Base-by-base conservation (phyloP, 805 yeast genomes). In the Hanseniaspora meyeri region DNA sequence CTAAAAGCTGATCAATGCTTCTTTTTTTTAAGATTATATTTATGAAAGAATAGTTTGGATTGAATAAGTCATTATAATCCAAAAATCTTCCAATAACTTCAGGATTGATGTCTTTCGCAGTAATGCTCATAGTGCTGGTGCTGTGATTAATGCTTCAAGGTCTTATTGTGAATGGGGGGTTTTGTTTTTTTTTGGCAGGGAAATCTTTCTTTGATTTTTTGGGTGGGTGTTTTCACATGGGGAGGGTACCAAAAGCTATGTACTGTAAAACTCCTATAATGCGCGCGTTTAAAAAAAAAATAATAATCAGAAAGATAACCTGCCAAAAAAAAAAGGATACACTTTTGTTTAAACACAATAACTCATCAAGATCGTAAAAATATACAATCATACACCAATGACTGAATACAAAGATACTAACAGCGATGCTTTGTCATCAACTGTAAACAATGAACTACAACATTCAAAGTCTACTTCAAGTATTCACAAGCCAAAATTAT, bases 401-500 rank as follows among this genome's bases (percentile, higher is more conserved):
- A 11, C 19, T 6, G 38, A 32, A n/a, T n/a, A 17, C 29, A 37
- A n/a, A 19, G 51, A 48, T 12, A n/a, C 20, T 48, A 24, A 24
- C 36, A 48, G 43, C 24, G 43, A 48, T 37, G 43, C 8, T 14
- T 11, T 36, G 29, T 29, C 37, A 31, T 45, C 29, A 10, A 19
- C 37, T n/a, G 16, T 31, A 8, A 45, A 29, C 34, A 29, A 36
- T 29, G 34, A 29, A 3, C n/a, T 10, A 17, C 6, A n/a, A 16
- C 17, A 43, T 19, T 3, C 29, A 6, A 42, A 34, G 32, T 27
- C 29, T 2, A 2, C 24, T 19, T 53, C 57, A 17, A 20, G 31
- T 16, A 46, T 53, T 10, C 57, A 53, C 29, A 49, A 32, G 16
- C 57, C 51, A 12, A 46, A 45, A 24, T 45, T 53, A 7, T 53